Evolutionary conservation across 108 stramenopile species (phyloP), one percentile per base, ranked within the genome.

Genomic region (Cylindrotheca fusiformis): DNA sequence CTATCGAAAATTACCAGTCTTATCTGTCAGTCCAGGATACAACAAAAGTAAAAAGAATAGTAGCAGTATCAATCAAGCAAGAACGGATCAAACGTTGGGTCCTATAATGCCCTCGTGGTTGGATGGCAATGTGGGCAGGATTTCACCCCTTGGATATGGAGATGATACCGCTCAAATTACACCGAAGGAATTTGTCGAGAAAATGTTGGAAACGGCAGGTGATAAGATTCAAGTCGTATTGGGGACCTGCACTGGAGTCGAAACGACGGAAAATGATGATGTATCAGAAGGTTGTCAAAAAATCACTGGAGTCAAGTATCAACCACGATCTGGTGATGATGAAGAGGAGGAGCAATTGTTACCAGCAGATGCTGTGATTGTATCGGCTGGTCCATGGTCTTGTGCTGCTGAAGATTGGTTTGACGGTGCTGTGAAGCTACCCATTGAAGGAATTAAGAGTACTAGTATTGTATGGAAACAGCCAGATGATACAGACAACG

Each of bases 141-240:
- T 88, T 2, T 61, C 69, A n/a, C 65, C 79, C 36, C 62, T 94
- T 63, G 93, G 89, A 45, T 69, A 54, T 36, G 89, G 87, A 1
- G 85, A 90, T 41, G 93, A 94, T 61, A 94, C 93, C 25, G 93
- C 93, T 2, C 93, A 94, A 62, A 82, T 94, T 6, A 87, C 87
- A 1, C 93, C 93, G 22, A 62, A 72, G 24, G 89, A 94, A 63
- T 90, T 91, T 76, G 89, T 90, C 1, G 49, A 80, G 21, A 86
- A 88, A 65, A 86, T 88, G 83, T 41, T 90, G 49, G 72, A 79
- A n/a, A 25, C 54, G 3, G 29, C 44, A 0, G 48, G 59, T 6
- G 65, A 60, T 32, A 64, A 59, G 1, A 67, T 91, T 1, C 54
- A 83, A 48, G 70, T 91, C 2, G 72, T 87, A 10, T 44, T 86